These are phyloP conservation scores for Solanum appendiculatum DNA, from an alignment of 257 asterid species.

Conservation along the genomic window DNA sequence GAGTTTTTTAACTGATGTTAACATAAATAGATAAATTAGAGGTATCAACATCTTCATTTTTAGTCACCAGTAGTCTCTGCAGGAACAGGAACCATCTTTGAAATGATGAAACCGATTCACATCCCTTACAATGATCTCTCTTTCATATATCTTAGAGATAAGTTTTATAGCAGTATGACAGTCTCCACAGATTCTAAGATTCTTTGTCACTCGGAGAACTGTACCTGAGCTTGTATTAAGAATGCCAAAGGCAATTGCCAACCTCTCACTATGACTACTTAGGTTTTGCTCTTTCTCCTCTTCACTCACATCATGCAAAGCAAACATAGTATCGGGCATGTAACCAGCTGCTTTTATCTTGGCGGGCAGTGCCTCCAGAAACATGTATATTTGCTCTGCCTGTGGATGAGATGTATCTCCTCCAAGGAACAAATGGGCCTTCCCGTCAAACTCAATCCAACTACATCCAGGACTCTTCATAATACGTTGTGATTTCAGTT, in stretches of 20 bases:
- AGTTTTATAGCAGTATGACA: slow-evolving; percentile 63
- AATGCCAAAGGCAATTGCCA: slow-evolving; percentile 62
- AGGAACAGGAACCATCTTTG: slow-evolving; percentile 56
- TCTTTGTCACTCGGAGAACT: slow-evolving; percentile 57
- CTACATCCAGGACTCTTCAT: slow-evolving; percentile 81
- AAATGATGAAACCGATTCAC: slow-evolving; percentile 73
- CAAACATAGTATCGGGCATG: slow-evolving; percentile 45
- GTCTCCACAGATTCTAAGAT: slow-evolving; percentile 75
- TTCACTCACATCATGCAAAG: slow-evolving; percentile 66
- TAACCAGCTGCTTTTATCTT: slow-evolving; percentile 61
- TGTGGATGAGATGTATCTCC: slow-evolving; percentile 51
- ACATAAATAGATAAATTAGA: not conserved
- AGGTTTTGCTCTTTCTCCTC: slow-evolving; percentile 60
- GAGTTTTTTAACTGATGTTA: not conserved
- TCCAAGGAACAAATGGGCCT: slow-evolving; percentile 49
- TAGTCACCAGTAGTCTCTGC: slow-evolving; percentile 66
- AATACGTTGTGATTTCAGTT: slow-evolving; percentile 33
- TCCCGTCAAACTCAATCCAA: slow-evolving; percentile 64
- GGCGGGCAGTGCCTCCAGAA: slow-evolving; percentile 47
- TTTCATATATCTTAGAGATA: slow-evolving; percentile 40
- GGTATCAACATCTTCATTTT: not conserved
- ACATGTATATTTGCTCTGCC: slow-evolving; percentile 27
- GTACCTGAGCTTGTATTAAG: slow-evolving; percentile 39
- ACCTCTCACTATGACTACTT: slow-evolving; percentile 52
- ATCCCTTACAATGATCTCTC: slow-evolving; percentile 79